Conservation (phyloP, 208 protist genomes). For the Porcisia deanei region DNA sequence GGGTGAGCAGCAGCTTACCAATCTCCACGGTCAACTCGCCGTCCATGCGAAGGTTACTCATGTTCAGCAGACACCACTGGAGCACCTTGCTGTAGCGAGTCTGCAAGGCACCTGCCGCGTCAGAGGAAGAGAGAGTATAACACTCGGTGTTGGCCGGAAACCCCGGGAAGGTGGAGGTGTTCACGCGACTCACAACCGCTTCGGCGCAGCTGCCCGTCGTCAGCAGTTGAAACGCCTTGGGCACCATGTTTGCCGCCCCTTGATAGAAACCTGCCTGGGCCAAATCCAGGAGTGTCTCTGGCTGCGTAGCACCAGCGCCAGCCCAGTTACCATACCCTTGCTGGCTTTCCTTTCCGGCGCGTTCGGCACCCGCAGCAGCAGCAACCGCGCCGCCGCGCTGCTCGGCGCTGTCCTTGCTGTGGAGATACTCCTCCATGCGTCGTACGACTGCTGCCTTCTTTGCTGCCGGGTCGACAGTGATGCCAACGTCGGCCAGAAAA, state of each 20-base stretch:
- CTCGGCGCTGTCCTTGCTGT: conserved; percentile 29
- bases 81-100: conserved; percentile 89
- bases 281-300: conserved; percentile 85
- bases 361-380: background rate
- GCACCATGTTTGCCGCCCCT: conserved; percentile 74
- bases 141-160: conserved; percentile 89
- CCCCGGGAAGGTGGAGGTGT: conserved; percentile 89
- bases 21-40: conserved; percentile 79
- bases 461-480: conserved; percentile 21
- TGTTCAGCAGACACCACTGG: conserved; percentile 93
- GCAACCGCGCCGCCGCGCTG: conserved; percentile 6
- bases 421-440: conserved; percentile 84
- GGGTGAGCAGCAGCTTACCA: conserved; percentile 79
- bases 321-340: conserved; percentile 60
- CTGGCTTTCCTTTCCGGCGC: conserved; percentile 20
- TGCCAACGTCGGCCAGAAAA: conserved; percentile 54
- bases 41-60: conserved; percentile 92
- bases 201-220: conserved; percentile 71
- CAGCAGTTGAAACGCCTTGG: conserved; percentile 91
- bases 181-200: conserved; percentile 80
- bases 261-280: conserved; percentile 89
- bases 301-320: conserved; percentile 46
- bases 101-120: conserved; percentile 62
- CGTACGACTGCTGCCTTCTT: conserved; percentile 86
- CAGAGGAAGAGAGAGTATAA: conserved; percentile 81